Conservation (phyloP, 23 red algal genomes). For the Gracilariopsis chorda region DNA sequence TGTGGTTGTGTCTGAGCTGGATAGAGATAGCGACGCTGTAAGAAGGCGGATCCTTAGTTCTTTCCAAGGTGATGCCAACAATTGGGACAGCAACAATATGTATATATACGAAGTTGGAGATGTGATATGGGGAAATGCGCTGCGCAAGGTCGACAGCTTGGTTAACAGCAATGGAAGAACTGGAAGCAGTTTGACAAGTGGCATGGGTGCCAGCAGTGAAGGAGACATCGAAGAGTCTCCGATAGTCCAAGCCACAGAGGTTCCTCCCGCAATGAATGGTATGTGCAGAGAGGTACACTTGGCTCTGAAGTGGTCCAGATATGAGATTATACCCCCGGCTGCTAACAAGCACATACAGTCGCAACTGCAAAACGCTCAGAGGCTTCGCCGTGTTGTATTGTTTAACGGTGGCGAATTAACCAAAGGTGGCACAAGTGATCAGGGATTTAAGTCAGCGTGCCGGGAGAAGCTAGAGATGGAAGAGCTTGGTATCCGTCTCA, state of each 20-base stretch:
- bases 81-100: conserved; percentile 56
- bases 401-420: conserved; percentile 63
- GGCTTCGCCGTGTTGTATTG: conserved; percentile 42
- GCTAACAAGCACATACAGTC: conserved; percentile 42
- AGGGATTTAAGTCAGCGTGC: conserved; percentile 18
- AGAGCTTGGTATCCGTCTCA: conserved; percentile 30
- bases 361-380: conserved; percentile 29
- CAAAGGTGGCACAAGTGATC: conserved; percentile 4
- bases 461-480: conserved; percentile 33
- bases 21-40: conserved; percentile 41
- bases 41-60: conserved; percentile 49
- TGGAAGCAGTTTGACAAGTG: not conserved
- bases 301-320: conserved; percentile 58
- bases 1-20: conserved; percentile 55
- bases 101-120: conserved; percentile 69
- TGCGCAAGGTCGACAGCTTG: conserved; percentile 58
- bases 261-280: conserved; percentile 67
- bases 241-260: conserved; percentile 50
- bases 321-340: conserved; percentile 58
- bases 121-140: conserved; percentile 44
- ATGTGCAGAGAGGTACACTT: conserved; percentile 57
- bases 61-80: conserved; percentile 67
- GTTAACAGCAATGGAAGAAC: not conserved
- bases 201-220: not conserved
- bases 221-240: conserved; percentile 47